A percentile compares a stretch with the other conserved stretches of the same genome.
Evolutionary conservation across 163 green algal genomes (phyloP).

Genomic region (Coccomyxa subellipsoidea): DNA sequence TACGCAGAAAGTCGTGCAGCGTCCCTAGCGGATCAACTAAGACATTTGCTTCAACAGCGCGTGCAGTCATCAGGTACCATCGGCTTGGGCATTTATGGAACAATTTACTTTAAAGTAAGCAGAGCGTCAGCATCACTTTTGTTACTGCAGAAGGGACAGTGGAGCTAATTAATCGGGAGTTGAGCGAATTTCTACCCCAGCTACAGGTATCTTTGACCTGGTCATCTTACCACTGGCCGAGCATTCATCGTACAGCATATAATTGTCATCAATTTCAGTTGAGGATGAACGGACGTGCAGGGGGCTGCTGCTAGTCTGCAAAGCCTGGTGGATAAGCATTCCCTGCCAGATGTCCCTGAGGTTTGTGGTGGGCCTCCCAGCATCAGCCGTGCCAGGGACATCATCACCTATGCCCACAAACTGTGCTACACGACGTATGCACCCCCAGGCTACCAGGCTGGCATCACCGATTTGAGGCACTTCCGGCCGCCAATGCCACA

Average conservation of each 20-base stretch:
- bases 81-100: not conserved
- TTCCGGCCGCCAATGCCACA: constrained; percentile 52
- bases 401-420: constrained; percentile 46
- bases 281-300: not conserved
- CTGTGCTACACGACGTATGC: constrained; percentile 53
- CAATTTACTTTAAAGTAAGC: not conserved
- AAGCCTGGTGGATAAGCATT: not conserved
- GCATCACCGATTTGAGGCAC: constrained; percentile 23
- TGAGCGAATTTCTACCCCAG: not conserved
- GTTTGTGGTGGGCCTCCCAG: not conserved
- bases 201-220: not conserved
- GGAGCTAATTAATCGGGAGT: not conserved
- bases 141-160: not conserved
- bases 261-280: not conserved
- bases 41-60: not conserved
- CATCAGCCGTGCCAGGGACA: not conserved
- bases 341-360: constrained; percentile 5
- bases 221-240: not conserved
- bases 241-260: not conserved
- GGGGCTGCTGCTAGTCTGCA: not conserved
- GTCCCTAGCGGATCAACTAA: not conserved
- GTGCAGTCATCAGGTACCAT: not conserved
- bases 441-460: constrained; percentile 33
- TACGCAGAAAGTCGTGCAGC: not conserved
- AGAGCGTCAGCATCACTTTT: not conserved